These are phyloP conservation scores for Amanita rimosa DNA, from an alignment of 768 basidiomycete genomes.

Conservation along the genomic window DNA sequence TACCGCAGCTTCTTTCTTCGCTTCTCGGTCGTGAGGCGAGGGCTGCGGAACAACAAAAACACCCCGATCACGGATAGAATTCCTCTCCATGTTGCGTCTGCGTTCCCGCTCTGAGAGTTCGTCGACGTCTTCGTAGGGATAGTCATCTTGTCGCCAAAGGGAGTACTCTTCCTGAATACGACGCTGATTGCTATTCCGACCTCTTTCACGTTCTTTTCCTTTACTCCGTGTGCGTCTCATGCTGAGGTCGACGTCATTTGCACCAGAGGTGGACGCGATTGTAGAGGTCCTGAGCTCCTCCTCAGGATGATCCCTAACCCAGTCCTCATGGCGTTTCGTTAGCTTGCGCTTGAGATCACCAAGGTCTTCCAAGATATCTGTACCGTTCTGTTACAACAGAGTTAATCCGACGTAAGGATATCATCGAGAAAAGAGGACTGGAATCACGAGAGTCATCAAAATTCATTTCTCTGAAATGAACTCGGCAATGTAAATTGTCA, in stretches of 20 bases:
- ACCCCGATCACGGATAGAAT: not conserved
- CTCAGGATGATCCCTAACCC: conserved; percentile 35
- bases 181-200: conserved; percentile 1
- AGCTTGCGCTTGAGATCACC: conserved; percentile 53
- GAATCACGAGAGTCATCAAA: not conserved
- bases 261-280: conserved; percentile 16
- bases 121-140: conserved; percentile 1
- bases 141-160: conserved; percentile 2
- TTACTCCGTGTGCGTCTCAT: conserved; percentile 9
- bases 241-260: conserved; percentile 14
- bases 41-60: conserved; percentile 3
- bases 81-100: not conserved
- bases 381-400: conserved; percentile 43
- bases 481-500: not conserved
- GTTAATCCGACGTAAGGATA: not conserved
- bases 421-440: not conserved
- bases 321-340: conserved; percentile 52
- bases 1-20: conserved; percentile 5
- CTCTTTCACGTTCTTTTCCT: conserved; percentile 3
- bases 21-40: conserved; percentile 2
- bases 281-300: conserved; percentile 13
- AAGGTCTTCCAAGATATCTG: conserved; percentile 60
- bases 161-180: conserved; percentile 2
- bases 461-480: not conserved
- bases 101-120: conserved; percentile 3